A percentile compares a stretch with the other conserved stretches of the same genome.
Evolutionary conservation across 805 yeast genomes (phyloP).

Genomic region (Candida parachauliodes): DNA sequence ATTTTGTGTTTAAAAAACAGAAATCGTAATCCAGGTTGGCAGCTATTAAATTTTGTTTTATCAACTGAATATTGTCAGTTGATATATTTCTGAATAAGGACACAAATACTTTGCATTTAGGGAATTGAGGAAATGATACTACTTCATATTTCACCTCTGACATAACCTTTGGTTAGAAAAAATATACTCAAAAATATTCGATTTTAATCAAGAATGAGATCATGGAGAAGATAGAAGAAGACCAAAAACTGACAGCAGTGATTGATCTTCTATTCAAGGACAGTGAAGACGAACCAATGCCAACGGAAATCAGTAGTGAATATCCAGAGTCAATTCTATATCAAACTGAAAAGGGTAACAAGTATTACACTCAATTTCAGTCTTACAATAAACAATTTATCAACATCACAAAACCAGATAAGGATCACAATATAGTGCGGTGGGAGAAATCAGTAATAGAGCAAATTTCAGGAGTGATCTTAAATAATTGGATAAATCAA

Average conservation of each 20-base stretch:
- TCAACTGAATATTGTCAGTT: slow-evolving; percentile 30
- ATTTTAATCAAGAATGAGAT: background rate
- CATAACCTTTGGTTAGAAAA: background rate
- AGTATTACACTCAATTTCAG: slow-evolving; percentile 31
- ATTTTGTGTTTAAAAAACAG: slow-evolving; percentile 62
- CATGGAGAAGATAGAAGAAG: background rate
- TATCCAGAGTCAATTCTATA: slow-evolving; percentile 37
- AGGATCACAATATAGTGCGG: slow-evolving; percentile 19
- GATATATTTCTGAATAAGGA: slow-evolving; percentile 45
- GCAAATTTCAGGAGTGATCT: slow-evolving; percentile 14
- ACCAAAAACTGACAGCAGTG: slow-evolving; percentile 3
- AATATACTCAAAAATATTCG: background rate
- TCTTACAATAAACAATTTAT: slow-evolving; percentile 33
- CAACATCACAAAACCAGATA: slow-evolving; percentile 9
- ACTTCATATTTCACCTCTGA: background rate
- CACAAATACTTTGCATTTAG: slow-evolving; percentile 31
- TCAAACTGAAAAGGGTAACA: slow-evolving; percentile 23
- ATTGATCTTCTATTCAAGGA: slow-evolving; percentile 8
- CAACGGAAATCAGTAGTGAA: background rate
- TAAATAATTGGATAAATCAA: slow-evolving; percentile 20
- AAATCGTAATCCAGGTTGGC: slow-evolving; percentile 51
- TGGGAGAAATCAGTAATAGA: slow-evolving; percentile 29
- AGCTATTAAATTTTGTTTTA: slow-evolving; percentile 43
- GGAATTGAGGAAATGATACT: slow-evolving; percentile 46
- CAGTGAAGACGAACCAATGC: background rate